These are phyloP conservation scores for Ophiostoma australiae DNA, from an alignment of 2,329 filamentous ascomycete species.

Conservation along the genomic window DNA sequence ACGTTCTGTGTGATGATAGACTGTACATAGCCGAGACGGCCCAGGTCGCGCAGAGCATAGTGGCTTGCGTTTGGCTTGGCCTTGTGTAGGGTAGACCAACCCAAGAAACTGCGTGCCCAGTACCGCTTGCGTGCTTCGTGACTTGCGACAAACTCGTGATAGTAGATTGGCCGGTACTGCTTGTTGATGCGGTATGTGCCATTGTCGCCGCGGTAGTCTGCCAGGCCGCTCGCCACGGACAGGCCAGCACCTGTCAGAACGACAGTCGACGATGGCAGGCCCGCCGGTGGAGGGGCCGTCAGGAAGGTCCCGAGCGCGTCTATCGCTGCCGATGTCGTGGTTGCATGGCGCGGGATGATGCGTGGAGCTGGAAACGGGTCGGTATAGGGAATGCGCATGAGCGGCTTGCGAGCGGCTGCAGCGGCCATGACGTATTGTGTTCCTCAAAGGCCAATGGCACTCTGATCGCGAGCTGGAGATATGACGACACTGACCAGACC, in stretches of 20 bases:
- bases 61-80: slow-evolving; percentile 79
- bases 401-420: slow-evolving; percentile 57
- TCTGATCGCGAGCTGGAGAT: not conserved
- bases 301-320: slow-evolving; percentile 75
- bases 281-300: slow-evolving; percentile 50
- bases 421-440: slow-evolving; percentile 22
- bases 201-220: slow-evolving; percentile 84
- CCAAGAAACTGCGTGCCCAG: slow-evolving; percentile 91
- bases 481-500: not conserved
- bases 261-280: slow-evolving; percentile 45
- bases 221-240: slow-evolving; percentile 85
- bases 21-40: slow-evolving; percentile 64
- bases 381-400: slow-evolving; percentile 88
- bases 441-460: not conserved
- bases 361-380: slow-evolving; percentile 70
- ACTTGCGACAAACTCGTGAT: slow-evolving; percentile 75
- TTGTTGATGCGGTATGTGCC: slow-evolving; percentile 93
- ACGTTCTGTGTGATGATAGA: slow-evolving; percentile 93
- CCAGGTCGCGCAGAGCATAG: slow-evolving; percentile 68
- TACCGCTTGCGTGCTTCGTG: slow-evolving; percentile 89
- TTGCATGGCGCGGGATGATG: slow-evolving; percentile 68
- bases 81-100: slow-evolving; percentile 76
- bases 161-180: slow-evolving; percentile 86
- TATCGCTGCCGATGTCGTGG: slow-evolving; percentile 66
- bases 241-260: slow-evolving; percentile 78